Conservation (phyloP, 1,284 basidiomycete genomes). For the Marasmius fiardii region DNA sequence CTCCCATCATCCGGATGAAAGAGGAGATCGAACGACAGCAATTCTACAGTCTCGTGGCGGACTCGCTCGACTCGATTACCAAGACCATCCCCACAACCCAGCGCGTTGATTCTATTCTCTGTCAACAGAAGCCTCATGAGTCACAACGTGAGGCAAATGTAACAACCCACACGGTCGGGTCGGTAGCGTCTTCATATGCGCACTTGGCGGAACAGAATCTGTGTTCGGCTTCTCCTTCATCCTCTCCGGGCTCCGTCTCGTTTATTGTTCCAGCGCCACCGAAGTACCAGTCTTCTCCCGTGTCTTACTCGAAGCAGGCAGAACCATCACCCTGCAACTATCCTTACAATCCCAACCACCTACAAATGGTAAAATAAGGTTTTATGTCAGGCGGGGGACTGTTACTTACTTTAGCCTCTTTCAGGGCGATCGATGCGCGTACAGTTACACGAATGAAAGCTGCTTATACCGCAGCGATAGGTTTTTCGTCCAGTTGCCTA, state of each 20-base stretch:
- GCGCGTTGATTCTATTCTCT: neutral
- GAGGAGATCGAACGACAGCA: neutral
- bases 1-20: neutral
- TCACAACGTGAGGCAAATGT: too few relatives aligned
- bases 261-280: too few relatives aligned
- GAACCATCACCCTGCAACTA: neutral
- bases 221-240: too few relatives aligned
- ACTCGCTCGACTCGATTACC: neutral
- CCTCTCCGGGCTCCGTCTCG: too few relatives aligned
- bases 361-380: neutral
- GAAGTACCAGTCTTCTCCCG: too few relatives aligned
- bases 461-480: neutral
- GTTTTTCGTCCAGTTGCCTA: neutral
- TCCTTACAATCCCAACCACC: neutral
- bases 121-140: too few relatives aligned
- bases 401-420: neutral
- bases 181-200: too few relatives aligned
- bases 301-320: neutral
- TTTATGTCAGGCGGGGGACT: neutral
- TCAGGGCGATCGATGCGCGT: neutral
- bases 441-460: neutral
- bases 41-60: neutral
- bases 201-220: too few relatives aligned
- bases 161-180: too few relatives aligned
- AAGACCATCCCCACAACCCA: neutral